phyloP scores from a whole-genome alignment of 345 rosid genomes.

The Eucalyptus regnans region DNA sequence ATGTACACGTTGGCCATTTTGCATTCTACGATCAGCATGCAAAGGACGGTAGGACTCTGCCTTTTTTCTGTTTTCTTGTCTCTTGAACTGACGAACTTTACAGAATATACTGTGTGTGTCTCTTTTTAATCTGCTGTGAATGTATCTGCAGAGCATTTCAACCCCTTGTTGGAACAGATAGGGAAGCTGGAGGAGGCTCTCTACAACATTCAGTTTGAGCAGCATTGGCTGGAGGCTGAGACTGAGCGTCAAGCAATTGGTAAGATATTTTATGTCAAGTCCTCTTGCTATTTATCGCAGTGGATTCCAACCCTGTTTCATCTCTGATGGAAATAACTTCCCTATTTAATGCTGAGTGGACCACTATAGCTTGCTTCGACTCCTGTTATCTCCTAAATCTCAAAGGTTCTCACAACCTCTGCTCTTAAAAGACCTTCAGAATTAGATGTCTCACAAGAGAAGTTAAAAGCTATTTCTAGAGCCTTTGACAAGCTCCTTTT shows the following conservation, averaged over 20 bases:
- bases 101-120: background rate
- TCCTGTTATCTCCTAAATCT: background rate
- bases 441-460: background rate
- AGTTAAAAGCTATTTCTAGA: background rate
- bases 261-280: background rate
- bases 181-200: slow-evolving; percentile 60
- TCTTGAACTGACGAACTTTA: background rate
- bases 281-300: background rate
- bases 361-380: background rate
- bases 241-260: slow-evolving; percentile 64
- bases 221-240: slow-evolving; percentile 73
- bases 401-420: background rate
- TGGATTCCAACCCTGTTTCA: background rate
- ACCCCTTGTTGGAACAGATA: slow-evolving; percentile 47
- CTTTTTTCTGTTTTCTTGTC: background rate
- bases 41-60: slow-evolving; percentile 38
- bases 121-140: background rate
- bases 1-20: slow-evolving; percentile 58
- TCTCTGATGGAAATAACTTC: background rate
- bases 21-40: slow-evolving; percentile 64
- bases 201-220: slow-evolving; percentile 61
- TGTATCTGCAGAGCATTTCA: slow-evolving; percentile 41
- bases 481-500: background rate
- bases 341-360: background rate
- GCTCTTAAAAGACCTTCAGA: background rate